Base-by-base conservation (phyloP, 1,139 yeast species). In the Pichia sp. region DNA sequence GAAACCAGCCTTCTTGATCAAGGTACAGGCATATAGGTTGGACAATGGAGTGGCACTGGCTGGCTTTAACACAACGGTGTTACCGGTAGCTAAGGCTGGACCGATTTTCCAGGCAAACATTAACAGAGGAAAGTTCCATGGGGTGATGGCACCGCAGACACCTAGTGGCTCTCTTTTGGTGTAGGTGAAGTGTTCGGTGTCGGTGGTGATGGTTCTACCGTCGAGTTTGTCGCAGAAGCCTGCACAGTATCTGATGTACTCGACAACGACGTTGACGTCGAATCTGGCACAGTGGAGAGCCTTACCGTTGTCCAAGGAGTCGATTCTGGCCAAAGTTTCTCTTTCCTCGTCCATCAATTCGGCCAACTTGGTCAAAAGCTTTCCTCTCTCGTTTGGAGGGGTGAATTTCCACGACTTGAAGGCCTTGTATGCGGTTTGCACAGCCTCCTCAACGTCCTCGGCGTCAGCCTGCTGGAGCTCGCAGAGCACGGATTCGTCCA, bases 61-160 rank as follows among this genome's bases (percentile, higher is more conserved):
- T 52, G 92, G 77, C 76, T 87, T 87, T 71, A 88, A 73, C 54
- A 88, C 89, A 64, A 86, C 78, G 57, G 92, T 81, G 77, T 87
- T 87, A 74, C 95, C 95, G 57, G 90, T 76, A 57, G 90, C 89
- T 63, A 88, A 73, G 55, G 92, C 93, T 53, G 96, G 95, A 57
- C 87, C 93, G 59, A 88, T 75, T 74, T 87, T 87, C 96, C 95
- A 87, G 16, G 90, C 73, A 75, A 86, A 82, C 90, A 88, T 85
- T 70, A 87, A 75, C 61, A 88, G 73, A 62, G 95, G 95, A 82
- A 87, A 88, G 72, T 87, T 87, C 95, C 95, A 87, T 63, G 95
- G 95, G 64, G 87, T 85, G 62, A 86, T 84, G 70, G 84, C 88
- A 57, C 92, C 93, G 72, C 89, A 84, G 50, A 86, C 92, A 67